phyloP scores from a whole-genome alignment of 1,284 basidiomycete species.

The Kalmanozyma brasiliensis region DNA sequence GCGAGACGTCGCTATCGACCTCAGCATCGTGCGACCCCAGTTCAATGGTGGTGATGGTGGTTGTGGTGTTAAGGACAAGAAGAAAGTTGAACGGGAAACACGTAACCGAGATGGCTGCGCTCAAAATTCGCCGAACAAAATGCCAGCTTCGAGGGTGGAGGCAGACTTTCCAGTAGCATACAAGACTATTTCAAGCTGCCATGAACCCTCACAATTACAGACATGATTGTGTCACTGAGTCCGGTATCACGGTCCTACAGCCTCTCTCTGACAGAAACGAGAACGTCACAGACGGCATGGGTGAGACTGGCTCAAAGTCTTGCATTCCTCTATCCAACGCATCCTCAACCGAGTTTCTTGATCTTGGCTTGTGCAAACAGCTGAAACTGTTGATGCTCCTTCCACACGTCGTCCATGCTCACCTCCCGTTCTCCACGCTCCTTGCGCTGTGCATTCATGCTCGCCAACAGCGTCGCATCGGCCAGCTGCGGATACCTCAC shows the following conservation, averaged over 20 bases:
- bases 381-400: slow-evolving; percentile 26
- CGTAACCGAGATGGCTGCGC: too few relatives aligned
- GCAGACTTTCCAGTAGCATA: too few relatives aligned
- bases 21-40: slow-evolving; percentile 17
- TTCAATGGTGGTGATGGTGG: background rate
- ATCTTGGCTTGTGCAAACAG: slow-evolving; percentile 29
- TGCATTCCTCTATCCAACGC: too few relatives aligned
- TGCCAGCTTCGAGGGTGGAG: background rate
- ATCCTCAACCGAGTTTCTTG: slow-evolving; percentile 20
- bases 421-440: slow-evolving; percentile 19
- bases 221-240: too few relatives aligned
- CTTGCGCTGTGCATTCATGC: slow-evolving; percentile 29
- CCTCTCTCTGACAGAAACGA: background rate
- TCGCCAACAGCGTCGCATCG: slow-evolving; percentile 26
- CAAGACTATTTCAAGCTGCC: too few relatives aligned
- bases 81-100: too few relatives aligned
- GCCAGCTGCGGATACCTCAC: slow-evolving; percentile 47
- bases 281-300: too few relatives aligned
- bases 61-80: background rate
- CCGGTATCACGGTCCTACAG: too few relatives aligned
- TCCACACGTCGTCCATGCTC: slow-evolving; percentile 40
- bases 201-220: too few relatives aligned
- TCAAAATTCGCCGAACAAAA: too few relatives aligned
- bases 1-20: background rate
- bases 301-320: too few relatives aligned